phyloP scores from a whole-genome alignment of 2,329 filamentous ascomycete genomes.

The Dothistroma septosporum region DNA sequence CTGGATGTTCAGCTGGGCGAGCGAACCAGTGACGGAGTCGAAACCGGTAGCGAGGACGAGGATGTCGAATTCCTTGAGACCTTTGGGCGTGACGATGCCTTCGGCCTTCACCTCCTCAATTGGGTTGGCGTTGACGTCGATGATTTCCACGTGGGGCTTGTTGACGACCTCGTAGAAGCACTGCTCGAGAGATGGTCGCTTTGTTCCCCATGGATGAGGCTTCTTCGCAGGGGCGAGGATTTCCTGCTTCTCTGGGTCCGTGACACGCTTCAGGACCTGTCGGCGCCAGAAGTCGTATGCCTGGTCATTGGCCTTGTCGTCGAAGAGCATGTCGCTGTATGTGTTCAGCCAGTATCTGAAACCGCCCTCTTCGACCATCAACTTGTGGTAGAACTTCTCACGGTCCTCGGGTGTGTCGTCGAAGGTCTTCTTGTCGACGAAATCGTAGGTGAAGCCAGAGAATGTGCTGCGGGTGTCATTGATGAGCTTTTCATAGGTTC shows the following conservation, averaged over 20 bases:
- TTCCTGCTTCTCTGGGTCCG: conserved; percentile 48
- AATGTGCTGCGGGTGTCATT: conserved; percentile 38
- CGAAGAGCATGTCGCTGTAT: conserved; percentile 37
- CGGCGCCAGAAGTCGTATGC: conserved; percentile 37
- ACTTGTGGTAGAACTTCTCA: conserved; percentile 38
- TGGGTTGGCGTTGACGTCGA: conserved; percentile 40
- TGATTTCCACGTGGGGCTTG: conserved; percentile 38
- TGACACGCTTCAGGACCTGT: conserved; percentile 46
- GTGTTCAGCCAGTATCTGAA: conserved; percentile 38
- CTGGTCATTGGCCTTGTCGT: conserved; percentile 39
- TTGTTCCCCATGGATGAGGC: conserved; percentile 50
- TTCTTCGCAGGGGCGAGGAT: conserved; percentile 51
- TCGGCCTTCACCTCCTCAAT: conserved; percentile 39
- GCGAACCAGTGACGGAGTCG: conserved; percentile 37
- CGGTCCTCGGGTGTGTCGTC: conserved; percentile 51
- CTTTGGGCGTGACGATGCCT: conserved; percentile 40
- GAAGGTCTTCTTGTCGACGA: conserved; percentile 43
- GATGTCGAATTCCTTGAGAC: conserved; percentile 43
- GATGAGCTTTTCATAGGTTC: conserved; percentile 34
- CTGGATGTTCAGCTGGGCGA: conserved; percentile 36
- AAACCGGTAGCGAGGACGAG: conserved; percentile 45
- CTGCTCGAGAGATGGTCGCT: conserved; percentile 44
- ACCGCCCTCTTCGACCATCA: conserved; percentile 37
- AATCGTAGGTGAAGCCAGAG: conserved; percentile 56
- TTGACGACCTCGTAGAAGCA: conserved; percentile 44